Evolutionary conservation across 2,329 filamentous ascomycete species (phyloP).

Genomic region (Clarireedia paspali): DNA sequence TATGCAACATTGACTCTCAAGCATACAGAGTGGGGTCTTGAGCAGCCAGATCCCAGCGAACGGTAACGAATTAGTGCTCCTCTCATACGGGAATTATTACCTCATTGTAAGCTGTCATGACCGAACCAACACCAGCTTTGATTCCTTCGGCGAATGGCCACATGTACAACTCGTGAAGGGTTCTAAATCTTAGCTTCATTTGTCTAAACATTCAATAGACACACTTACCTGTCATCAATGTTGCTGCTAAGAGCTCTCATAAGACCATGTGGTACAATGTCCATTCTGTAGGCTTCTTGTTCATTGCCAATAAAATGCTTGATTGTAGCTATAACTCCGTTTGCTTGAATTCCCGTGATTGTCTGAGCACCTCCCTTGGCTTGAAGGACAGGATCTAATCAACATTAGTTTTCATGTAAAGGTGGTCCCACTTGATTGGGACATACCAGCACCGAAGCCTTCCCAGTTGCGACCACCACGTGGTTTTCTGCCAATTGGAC

Average conservation of each 20-base stretch:
- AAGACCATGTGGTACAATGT: conserved; percentile 26
- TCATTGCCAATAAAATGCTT: conserved; percentile 52
- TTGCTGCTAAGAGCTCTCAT: conserved; percentile 35
- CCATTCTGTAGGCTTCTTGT: conserved; percentile 28
- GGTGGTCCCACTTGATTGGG: background rate
- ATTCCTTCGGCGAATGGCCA: conserved; percentile 52
- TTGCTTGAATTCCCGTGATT: conserved; percentile 48
- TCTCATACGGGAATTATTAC: conserved; percentile 8
- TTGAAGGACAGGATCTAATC: conserved; percentile 56
- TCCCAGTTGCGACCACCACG: conserved; percentile 71
- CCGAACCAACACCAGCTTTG: conserved; percentile 64
- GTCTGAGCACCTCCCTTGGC: conserved; percentile 42
- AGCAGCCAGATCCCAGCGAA: background rate
- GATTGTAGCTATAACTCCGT: conserved; percentile 47
- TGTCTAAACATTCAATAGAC: background rate
- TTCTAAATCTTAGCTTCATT: conserved; percentile 20
- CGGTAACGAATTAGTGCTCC: background rate
- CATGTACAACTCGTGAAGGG: conserved; percentile 51
- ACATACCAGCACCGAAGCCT: conserved; percentile 47
- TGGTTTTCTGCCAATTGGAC: conserved; percentile 64
- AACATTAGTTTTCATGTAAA: background rate
- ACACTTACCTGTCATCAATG: conserved; percentile 42
- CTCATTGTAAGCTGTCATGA: conserved; percentile 80
- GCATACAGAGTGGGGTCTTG: too few species aligned
- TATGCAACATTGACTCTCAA: too few species aligned